A percentile compares a stretch with the other conserved stretches of the same genome.
phyloP scores from a whole-genome alignment of 495 filamentous ascomycete genomes.

The Lophiostoma macrostomum region DNA sequence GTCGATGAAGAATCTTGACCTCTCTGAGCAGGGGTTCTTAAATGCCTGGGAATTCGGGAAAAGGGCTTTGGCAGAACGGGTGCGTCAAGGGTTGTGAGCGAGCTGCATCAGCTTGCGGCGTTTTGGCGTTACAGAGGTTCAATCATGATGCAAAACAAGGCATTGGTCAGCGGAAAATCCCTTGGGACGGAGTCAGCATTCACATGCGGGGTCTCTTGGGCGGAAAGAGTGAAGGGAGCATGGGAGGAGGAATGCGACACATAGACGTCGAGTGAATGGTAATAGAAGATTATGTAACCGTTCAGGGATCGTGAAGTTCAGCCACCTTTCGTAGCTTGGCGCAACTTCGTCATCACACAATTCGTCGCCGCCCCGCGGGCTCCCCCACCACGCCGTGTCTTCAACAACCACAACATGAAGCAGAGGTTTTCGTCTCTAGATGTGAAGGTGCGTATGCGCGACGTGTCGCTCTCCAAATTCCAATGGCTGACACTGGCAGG shows the following conservation, averaged over 20 bases:
- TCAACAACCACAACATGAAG: conserved; percentile 67
- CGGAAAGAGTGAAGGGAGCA: neutral
- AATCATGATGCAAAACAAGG: too few relatives aligned
- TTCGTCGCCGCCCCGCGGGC: neutral
- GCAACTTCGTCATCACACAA: conserved; percentile 17
- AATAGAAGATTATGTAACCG: too few relatives aligned
- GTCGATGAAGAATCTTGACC: conserved; percentile 86
- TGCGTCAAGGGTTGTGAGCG: conserved; percentile 65
- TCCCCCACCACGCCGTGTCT: conserved; percentile 1
- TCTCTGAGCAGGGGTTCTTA: conserved; percentile 91
- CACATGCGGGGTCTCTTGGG: neutral
- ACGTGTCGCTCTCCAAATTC: conserved; percentile 24
- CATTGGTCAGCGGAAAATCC: too few relatives aligned
- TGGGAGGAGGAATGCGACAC: too few relatives aligned
- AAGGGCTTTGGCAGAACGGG: conserved; percentile 81
- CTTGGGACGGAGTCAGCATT: neutral
- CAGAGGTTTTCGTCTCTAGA: conserved; percentile 94
- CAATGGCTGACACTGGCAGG: too few relatives aligned
- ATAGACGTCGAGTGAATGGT: too few relatives aligned
- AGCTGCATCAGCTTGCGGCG: neutral
- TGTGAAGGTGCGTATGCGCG: conserved; percentile 60
- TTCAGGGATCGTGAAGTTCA: too few relatives aligned
- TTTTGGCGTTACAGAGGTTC: conserved; percentile 14
- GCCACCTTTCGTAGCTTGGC: too few relatives aligned
- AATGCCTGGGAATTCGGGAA: conserved; percentile 96